Conservation (phyloP, 2,329 filamentous ascomycete species). For the Colletotrichum cordylinicola region DNA sequence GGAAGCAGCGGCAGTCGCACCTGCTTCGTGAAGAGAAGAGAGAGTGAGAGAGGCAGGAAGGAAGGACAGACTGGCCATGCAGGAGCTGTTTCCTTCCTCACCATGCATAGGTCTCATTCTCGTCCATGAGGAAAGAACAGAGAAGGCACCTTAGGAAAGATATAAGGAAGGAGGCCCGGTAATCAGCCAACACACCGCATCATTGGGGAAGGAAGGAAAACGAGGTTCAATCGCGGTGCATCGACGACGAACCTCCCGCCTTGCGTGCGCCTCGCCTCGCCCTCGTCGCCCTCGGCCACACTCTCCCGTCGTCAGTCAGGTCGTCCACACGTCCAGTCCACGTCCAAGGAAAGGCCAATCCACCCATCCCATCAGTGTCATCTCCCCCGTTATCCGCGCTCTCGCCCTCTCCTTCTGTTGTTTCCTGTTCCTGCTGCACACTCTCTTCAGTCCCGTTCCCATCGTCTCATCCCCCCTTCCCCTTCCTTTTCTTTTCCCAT, state of each 20-base stretch:
- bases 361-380: background rate
- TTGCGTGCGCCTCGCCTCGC: background rate
- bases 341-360: background rate
- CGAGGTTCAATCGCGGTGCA: background rate
- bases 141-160: background rate
- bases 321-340: background rate
- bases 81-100: background rate
- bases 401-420: background rate
- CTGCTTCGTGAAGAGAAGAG: background rate
- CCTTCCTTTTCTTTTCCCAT: background rate
- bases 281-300: background rate
- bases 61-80: background rate
- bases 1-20: background rate
- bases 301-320: background rate
- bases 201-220: background rate
- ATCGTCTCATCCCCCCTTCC: background rate
- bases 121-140: background rate
- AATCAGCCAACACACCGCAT: background rate
- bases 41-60: background rate
- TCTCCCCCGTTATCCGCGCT: background rate
- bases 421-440: background rate
- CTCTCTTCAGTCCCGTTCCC: background rate
- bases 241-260: background rate
- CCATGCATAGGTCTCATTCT: fast-evolving
- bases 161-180: background rate